A percentile compares a stretch with the other conserved stretches of the same genome.
Evolutionary conservation across 2,329 filamentous ascomycete species (phyloP).

Genomic region (Curvularia hawaiiensis): DNA sequence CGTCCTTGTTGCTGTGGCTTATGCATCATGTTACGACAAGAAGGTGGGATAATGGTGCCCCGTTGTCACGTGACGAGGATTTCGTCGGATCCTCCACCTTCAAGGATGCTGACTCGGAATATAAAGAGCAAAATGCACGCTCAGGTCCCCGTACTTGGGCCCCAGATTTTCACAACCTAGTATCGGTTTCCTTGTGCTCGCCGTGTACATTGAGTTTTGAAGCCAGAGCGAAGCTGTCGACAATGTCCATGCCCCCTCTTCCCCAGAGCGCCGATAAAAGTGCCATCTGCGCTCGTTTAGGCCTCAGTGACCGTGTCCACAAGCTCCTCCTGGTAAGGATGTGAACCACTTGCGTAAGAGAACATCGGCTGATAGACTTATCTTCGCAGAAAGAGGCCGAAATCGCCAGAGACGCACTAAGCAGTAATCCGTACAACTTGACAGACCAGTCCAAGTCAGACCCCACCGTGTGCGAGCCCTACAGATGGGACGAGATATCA

Average conservation of each 20-base stretch:
- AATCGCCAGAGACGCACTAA: conserved; percentile 49
- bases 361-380: conserved; percentile 10
- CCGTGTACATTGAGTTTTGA: conserved; percentile 3
- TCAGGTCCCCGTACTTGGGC: not conserved
- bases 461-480: conserved; percentile 45
- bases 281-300: conserved; percentile 51
- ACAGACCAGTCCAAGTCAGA: conserved; percentile 43
- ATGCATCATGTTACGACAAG: conserved; percentile 24
- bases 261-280: conserved; percentile 54
- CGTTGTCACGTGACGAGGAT: conserved; percentile 31
- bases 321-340: conserved; percentile 52
- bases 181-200: not conserved
- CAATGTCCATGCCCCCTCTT: conserved; percentile 34
- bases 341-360: not conserved
- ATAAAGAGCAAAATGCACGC: conserved; percentile 24
- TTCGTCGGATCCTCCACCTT: conserved; percentile 15
- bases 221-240: conserved; percentile 1
- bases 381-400: conserved; percentile 50
- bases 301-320: conserved; percentile 50
- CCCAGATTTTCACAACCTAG: not conserved
- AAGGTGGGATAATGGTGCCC: conserved; percentile 25
- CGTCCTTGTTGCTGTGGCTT: conserved; percentile 24
- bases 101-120: conserved; percentile 15
- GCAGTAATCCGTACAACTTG: conserved; percentile 46
- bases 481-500: conserved; percentile 54